Evolutionary conservation across 31 red algal genomes (phyloP), one percentile per base, ranked within the genome.

Genomic region (Odonthalia washingtoniensis): DNA sequence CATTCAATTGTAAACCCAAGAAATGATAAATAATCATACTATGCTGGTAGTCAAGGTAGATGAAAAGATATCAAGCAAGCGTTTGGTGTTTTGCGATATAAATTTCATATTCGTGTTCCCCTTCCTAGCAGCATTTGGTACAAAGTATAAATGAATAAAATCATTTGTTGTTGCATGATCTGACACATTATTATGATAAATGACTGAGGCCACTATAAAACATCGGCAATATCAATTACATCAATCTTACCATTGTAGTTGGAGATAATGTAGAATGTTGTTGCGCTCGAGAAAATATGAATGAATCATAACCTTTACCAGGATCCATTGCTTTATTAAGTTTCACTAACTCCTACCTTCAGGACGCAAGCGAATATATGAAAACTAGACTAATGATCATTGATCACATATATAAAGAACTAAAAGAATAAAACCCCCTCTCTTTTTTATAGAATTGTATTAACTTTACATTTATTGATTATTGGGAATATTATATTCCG

Each of bases 181-280:
- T 0, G 64, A 14, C 57, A 81, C 53, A 81, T 67, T 34, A 81
- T 81, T 27, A 28, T 30, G 67, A 32, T 72, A 28, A 30, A 72
- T 14, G 14, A 61, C 14, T 17, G 52, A 61, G 52, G 24, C 16
- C 52, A 14, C 24, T 24, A 17, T n/a, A n/a, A 24, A 17, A 24
- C 24, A 61, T 14, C 24, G 24, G 16, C 14, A 24, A 17, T 17
- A 61, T 17, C 24, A 24, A 61, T 61, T 17, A 14, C 24, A 14
- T 14, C 52, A 61, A 24, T 24, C 14, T 61, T 17, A 14, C 16
- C 24, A 24, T 61, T 61, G n/a, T n/a, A n/a, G 52, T 14, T 61
- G 16, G 52, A 61, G 52, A 61, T 17, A 24, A 61, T 17, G 24
- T 61, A 24, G 16, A 24, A 61, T 17, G 24, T 24, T 61, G 14